phyloP scores from a whole-genome alignment of 1,284 basidiomycete genomes.

The Papiliotrema flavescens region DNA sequence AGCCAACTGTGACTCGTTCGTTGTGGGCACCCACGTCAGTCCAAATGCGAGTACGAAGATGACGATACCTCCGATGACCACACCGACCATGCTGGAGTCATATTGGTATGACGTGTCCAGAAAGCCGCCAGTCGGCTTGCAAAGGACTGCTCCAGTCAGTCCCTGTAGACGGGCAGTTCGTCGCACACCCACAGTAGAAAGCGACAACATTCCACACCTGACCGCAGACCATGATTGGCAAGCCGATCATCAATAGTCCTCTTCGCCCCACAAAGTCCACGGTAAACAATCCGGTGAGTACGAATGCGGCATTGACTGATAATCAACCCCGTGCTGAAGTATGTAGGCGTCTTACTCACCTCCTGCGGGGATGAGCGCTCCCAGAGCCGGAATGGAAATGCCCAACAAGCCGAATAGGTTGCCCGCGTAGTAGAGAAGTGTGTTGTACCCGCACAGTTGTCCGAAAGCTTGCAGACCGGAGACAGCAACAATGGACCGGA shows the following conservation, averaged over 20 bases:
- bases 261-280: conserved; percentile 40
- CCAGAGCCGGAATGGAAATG: conserved; percentile 35
- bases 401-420: conserved; percentile 38
- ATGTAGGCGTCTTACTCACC: conserved; percentile 57
- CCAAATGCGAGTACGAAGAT: conserved; percentile 40
- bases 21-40: too few species aligned
- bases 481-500: conserved; percentile 19
- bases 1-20: too few species aligned
- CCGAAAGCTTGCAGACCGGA: conserved; percentile 12
- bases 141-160: not conserved
- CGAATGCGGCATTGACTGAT: too few species aligned
- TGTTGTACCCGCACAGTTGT: conserved; percentile 45
- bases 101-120: conserved; percentile 15
- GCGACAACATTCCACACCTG: conserved; percentile 31
- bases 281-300: conserved; percentile 29
- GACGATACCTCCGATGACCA: conserved; percentile 37
- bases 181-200: conserved; percentile 29
- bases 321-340: too few species aligned
- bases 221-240: conserved; percentile 28
- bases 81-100: conserved; percentile 12
- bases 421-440: conserved; percentile 32
- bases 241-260: conserved; percentile 22
- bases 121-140: conserved; percentile 4
- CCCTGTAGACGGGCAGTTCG: not conserved
- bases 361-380: conserved; percentile 39